Evolutionary conservation across 2,329 filamentous ascomycete species (phyloP), one percentile per base, ranked within the genome.

Genomic region (Penicillium nordicum): DNA sequence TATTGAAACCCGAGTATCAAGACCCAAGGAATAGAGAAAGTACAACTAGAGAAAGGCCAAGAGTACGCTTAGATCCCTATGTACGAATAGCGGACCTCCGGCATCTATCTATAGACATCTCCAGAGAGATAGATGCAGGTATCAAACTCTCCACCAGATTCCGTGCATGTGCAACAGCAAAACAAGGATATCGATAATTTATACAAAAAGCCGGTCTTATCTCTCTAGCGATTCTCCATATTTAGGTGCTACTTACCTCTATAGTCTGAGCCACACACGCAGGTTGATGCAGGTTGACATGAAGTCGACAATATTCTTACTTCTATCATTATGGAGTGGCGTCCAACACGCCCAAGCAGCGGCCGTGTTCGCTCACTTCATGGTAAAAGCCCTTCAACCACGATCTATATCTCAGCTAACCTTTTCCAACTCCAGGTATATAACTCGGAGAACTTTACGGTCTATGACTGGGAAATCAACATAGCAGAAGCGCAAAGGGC

Each of bases 401-500:
- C n/a, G 7, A 27, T 21, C 14, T 46, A 40, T 30, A 32, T 32
- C 36, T 8, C 14, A 27, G 52, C 29, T 37, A 16, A 37, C 23
- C 18, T 37, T 16, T 23, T 34, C 34, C 70, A 74, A 75, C 36
- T 56, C 68, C 75, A 50, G 74, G 37, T 69, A 10, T 57, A 58
- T 4, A 69, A 68, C 34, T 59, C 61, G 14, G 51, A 56, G 23
- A 66, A 68, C 45, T 68, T 63, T 53, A 66, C 65, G 1, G 43
- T 56, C 8, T 37, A 41, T 11, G 59, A 66, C 48, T 76, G 72
- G 72, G 45, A 62, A 18, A 49, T 52, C 30, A 72, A 78, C 57
- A 75, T 78, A 7, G 43, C 36, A 1, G 55, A 69, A 5, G 76
- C 76, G 6, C 64, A 75, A 59, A 66, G 62, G 3, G 69, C 74